phyloP scores from a whole-genome alignment of 345 rosid species.

The Eucalyptus lansdowneana region DNA sequence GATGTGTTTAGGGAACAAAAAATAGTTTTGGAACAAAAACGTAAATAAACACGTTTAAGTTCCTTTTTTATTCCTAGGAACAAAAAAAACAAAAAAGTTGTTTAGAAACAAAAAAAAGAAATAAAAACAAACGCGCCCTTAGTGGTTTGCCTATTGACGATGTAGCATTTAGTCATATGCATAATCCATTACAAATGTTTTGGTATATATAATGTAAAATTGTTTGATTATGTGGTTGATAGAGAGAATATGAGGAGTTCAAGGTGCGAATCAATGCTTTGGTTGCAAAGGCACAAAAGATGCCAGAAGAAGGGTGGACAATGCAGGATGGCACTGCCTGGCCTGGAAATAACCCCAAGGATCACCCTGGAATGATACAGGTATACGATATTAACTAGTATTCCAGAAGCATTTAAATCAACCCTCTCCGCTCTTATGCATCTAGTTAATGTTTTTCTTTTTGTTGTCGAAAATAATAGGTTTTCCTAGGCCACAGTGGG shows the following conservation, averaged over 20 bases:
- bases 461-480: slow-evolving; percentile 21
- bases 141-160: too few species aligned
- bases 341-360: slow-evolving; percentile 98
- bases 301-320: slow-evolving; percentile 99
- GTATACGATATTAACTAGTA: slow-evolving; percentile 7
- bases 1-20: too few species aligned
- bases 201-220: neutral
- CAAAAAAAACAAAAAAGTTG: too few species aligned
- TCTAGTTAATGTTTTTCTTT: neutral
- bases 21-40: too few species aligned
- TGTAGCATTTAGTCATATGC: too few species aligned
- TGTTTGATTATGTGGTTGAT: neutral
- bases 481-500: slow-evolving; percentile 95
- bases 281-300: slow-evolving; percentile 94
- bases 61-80: too few species aligned
- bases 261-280: slow-evolving; percentile 98
- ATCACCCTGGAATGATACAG: slow-evolving; percentile 99
- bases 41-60: too few species aligned
- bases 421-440: neutral
- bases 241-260: slow-evolving; percentile 99
- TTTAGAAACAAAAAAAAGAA: too few species aligned
- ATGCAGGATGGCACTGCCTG: slow-evolving; percentile 99
- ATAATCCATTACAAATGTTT: too few species aligned
- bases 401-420: neutral
- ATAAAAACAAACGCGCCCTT: too few species aligned